Evolutionary conservation across 768 basidiomycete genomes (phyloP), one percentile per base, ranked within the genome.

Genomic region (Clitopilus passeckerianus): DNA sequence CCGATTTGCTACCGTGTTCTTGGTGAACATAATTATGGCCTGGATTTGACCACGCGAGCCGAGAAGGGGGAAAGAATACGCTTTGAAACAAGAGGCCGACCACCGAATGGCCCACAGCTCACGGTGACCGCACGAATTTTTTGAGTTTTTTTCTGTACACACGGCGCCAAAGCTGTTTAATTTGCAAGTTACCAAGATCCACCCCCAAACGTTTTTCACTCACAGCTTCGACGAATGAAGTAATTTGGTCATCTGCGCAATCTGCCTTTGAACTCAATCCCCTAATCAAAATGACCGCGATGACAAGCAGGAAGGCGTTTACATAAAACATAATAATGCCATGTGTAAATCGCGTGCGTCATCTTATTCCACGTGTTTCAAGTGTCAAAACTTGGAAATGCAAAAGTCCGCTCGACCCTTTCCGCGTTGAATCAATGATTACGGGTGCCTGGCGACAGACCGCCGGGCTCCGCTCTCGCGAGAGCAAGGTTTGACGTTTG

Each of bases 1-100:
- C 64, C 64, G 62, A 65, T 59, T 58, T 59, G 60, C 61, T 57
- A 60, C 62, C 64, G 64, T 62, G 24, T 57, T 54, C 46, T 50
- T 50, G 46, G 46, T 50, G 20, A 22, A 50, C 10, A 18, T 50
- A 23, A 18, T 20, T 18, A 10, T 18, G 22, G 16, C 16, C 18
- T 18, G 16, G n/a, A n/a, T 10, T 20, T 50, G 46, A 18, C 46
- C 46, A 50, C 46, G 46, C 46, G 46, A 50, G 46, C 46, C 46
- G 46, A 50, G 20, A 50, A 50, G 46, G 46, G 46, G 46, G 18
- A 50, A 50, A 23, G 7, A 7, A 50, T 50, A 50, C 20, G 46
- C 46, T 20, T 50, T 22, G 46, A 50, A 50, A 50, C 46, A 50
- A 50, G 46, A 50, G 16, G 5, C 46, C 46, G 22, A 18, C 46